These are phyloP conservation scores for Tulasnella sp. DNA, from an alignment of 768 basidiomycete genomes.

Conservation along the genomic window DNA sequence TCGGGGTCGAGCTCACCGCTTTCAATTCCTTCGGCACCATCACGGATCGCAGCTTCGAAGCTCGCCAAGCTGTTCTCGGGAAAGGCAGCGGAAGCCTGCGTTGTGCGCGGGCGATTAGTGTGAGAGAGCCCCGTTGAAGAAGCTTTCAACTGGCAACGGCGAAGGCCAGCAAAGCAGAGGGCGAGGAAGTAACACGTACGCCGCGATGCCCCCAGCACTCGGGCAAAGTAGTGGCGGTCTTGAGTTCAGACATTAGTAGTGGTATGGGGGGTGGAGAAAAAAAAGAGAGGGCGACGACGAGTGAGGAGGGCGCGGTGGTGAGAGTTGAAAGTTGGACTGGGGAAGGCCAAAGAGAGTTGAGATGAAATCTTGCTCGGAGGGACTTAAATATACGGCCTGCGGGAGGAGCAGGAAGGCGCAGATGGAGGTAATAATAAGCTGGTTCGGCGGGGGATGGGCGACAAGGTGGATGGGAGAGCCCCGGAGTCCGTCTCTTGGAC, in stretches of 20 bases:
- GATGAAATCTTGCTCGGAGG: neutral
- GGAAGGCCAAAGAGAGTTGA: slow-evolving; percentile 19
- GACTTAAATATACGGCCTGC: slow-evolving; percentile 19
- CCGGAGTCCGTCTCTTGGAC: neutral
- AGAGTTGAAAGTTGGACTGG: slow-evolving; percentile 22
- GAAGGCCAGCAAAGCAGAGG: slow-evolving; percentile 2
- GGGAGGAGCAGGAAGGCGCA: neutral
- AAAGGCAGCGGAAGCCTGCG: slow-evolving; percentile 73
- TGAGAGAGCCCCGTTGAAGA: slow-evolving; percentile 21
- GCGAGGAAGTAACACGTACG: slow-evolving; percentile 47
- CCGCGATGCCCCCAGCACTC: slow-evolving; percentile 85
- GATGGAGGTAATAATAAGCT: neutral
- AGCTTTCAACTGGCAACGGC: slow-evolving; percentile 22
- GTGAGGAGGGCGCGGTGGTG: neutral
- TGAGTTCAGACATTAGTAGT: slow-evolving; percentile 18
- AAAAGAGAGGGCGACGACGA: neutral
- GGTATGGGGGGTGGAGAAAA: neutral
- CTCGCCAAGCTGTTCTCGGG: slow-evolving; percentile 96
- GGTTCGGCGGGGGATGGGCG: too few relatives aligned
- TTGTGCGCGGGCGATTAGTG: slow-evolving; percentile 24
- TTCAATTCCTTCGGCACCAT: slow-evolving; percentile 97
- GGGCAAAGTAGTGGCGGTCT: slow-evolving; percentile 41
- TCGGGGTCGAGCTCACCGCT: slow-evolving; percentile 61
- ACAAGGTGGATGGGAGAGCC: neutral
- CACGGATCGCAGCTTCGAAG: slow-evolving; percentile 91